A percentile compares a stretch with the other conserved stretches of the same genome.
These are phyloP conservation scores for Priceomyces fermenticarens DNA, from an alignment of 805 yeast species.

Conservation along the genomic window DNA sequence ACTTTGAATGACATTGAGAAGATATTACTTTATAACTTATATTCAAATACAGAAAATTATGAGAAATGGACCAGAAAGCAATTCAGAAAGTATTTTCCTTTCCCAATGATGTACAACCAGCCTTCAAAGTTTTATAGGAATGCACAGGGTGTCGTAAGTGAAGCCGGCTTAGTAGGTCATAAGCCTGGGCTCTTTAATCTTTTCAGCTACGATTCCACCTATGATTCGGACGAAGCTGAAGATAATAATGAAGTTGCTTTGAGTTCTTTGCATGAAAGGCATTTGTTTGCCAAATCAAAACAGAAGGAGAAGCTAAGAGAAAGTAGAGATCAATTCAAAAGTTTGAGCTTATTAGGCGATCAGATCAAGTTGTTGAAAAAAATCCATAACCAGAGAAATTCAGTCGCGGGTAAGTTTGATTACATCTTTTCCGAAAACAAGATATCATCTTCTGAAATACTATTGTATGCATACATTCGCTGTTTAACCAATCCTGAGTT, in stretches of 20 bases:
- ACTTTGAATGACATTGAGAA: conserved; percentile 39
- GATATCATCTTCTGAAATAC: conserved; percentile 31
- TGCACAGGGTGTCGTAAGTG: conserved; percentile 33
- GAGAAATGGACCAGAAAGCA: conserved; percentile 55
- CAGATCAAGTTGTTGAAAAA: conserved; percentile 16
- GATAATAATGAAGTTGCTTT: conserved; percentile 24
- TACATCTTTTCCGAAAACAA: conserved; percentile 2
- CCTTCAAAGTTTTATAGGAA: conserved; percentile 46
- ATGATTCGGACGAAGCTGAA: conserved; percentile 17
- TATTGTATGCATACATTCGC: conserved; percentile 38
- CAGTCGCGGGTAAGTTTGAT: conserved; percentile 5
- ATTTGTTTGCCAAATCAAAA: conserved; percentile 31
- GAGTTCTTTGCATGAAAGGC: conserved; percentile 38
- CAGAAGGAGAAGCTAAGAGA: conserved; percentile 28
- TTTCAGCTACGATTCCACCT: conserved; percentile 11
- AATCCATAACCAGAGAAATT: conserved; percentile 12
- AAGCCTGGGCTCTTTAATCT: conserved; percentile 29
- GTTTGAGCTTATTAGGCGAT: conserved; percentile 24
- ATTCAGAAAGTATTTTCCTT: conserved; percentile 54
- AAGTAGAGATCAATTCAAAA: conserved; percentile 28
- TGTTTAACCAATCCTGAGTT: conserved; percentile 28
- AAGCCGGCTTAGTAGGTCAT: conserved; percentile 27
- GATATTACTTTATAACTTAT: conserved; percentile 57
- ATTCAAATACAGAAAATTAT: conserved; percentile 55
- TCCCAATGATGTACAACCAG: conserved; percentile 73